Base-by-base conservation (phyloP, 148 eudicot genomes). In the Persicaria maculosa region DNA sequence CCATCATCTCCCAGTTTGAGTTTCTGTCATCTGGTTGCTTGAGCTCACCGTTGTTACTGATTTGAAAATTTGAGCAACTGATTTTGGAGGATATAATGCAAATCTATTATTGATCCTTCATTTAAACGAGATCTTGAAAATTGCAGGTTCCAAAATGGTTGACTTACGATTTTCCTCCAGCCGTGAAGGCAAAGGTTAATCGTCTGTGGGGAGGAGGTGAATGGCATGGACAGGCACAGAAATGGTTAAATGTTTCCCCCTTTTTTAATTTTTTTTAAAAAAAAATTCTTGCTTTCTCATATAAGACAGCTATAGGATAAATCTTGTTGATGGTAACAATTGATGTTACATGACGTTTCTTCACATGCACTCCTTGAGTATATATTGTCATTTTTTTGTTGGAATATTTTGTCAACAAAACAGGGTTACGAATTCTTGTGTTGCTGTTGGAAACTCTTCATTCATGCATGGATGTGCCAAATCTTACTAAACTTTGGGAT, bases 141-240 rank as follows among this genome's bases (percentile, higher is more conserved):
- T 36, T 65, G 47, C 87, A 94, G 97, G 98, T 89, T 44, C 91
- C 96, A 57, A 85, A 84, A 10, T 94, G 98, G 98, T 77, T 94
- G 86, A 91, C 96, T 40, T 90, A 90, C 75, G 98, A 91, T 78
- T 94, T 94, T 75, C 97, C 98, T 9, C 87, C 95, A n/a, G 81
- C 97, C 75, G 98, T 94, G 59, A 94, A 91, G 85, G 91, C 98
- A 55, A 94, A 94, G 83, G 97, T 94, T 71, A 94, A 90, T 80
- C 98, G 98, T 64, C 80, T 91, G 16, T 94, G 98, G 98, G 90
- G 96, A 73, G 97, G 70, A 19, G 64, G 98, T 25, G 97, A 91
- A 91, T 94, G 98, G 98, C 97, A 94, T 76, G 98, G 98, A 7
- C 98, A 91, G 78, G 96, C 97, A 73, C 98, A 94, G 74, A 94